These are phyloP conservation scores for Microthyrium microscopicum DNA, from an alignment of 2,329 filamentous ascomycete species.

Conservation along the genomic window DNA sequence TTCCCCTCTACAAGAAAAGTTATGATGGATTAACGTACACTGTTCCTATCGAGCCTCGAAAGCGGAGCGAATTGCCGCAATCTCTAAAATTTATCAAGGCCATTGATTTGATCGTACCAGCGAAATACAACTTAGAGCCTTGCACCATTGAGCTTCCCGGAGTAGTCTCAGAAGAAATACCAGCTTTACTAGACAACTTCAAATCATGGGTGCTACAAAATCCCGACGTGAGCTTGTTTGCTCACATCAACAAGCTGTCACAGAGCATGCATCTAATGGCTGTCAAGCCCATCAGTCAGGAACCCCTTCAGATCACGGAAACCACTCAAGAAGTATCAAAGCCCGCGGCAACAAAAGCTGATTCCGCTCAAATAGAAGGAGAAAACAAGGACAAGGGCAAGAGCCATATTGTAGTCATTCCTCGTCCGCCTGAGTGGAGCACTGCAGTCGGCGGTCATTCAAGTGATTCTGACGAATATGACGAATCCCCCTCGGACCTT, in stretches of 20 bases:
- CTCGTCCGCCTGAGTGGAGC: constrained; percentile 63
- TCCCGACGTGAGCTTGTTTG: constrained; percentile 48
- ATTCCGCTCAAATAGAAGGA: constrained; percentile 8
- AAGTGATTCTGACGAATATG: constrained; percentile 24
- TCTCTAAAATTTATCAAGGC: constrained; percentile 45
- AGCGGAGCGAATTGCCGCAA: constrained; percentile 41
- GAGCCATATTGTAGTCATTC: constrained; percentile 53
- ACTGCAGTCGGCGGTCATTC: constrained; percentile 17
- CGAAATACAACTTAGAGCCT: constrained; percentile 53
- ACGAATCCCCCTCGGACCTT: constrained; percentile 31
- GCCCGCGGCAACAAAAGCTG: not conserved
- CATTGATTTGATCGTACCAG: constrained; percentile 51
- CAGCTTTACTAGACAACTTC: constrained; percentile 49
- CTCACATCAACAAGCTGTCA: constrained; percentile 57
- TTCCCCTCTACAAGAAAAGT: constrained; percentile 50
- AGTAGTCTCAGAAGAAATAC: constrained; percentile 41
- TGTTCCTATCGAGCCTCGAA: constrained; percentile 51
- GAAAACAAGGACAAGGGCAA: too few species aligned
- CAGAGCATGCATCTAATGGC: constrained; percentile 54
- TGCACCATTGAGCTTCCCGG: constrained; percentile 51
- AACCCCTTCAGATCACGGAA: not conserved
- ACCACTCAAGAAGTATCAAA: not conserved
- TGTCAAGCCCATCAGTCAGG: not conserved
- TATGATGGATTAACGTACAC: constrained; percentile 54
- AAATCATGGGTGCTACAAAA: constrained; percentile 38